A percentile compares a stretch with the other conserved stretches of the same genome.
phyloP scores from a whole-genome alignment of 768 basidiomycete species.

The Phaffia australis region DNA sequence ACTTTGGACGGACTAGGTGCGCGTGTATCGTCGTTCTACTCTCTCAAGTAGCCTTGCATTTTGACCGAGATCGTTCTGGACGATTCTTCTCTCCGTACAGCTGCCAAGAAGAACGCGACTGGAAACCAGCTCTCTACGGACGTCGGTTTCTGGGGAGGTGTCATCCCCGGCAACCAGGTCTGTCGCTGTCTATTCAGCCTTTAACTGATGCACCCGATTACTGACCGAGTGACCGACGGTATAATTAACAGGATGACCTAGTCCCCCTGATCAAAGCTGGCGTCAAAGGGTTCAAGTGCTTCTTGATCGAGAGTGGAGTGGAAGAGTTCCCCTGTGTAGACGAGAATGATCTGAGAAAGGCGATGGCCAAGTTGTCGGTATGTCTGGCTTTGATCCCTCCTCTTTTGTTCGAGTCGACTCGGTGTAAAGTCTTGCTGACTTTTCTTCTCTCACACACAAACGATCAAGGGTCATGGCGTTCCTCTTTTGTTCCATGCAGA shows the following conservation, averaged over 20 bases:
- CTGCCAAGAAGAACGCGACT: conserved; percentile 17
- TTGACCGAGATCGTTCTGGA: background rate
- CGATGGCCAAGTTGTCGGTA: conserved; percentile 70
- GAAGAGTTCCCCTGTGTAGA: conserved; percentile 87
- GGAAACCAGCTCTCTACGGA: conserved; percentile 47
- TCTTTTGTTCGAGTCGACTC: background rate
- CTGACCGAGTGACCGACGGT: background rate
- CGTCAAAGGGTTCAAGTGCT: conserved; percentile 94
- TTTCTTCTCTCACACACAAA: background rate
- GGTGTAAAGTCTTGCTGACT: background rate
- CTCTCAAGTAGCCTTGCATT: background rate
- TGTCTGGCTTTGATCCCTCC: conserved; percentile 25
- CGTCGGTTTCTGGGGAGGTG: conserved; percentile 89
- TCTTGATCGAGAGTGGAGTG: conserved; percentile 89
- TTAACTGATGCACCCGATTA: background rate
- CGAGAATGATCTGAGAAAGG: conserved; percentile 53
- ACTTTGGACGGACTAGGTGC: conserved; percentile 67
- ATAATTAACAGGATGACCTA: conserved; percentile 50
- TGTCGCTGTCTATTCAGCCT: conserved; percentile 14
- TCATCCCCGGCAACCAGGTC: conserved; percentile 82
- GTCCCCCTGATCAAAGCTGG: conserved; percentile 64
- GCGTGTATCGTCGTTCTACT: background rate
- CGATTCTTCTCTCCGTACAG: background rate
- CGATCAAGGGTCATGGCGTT: conserved; percentile 51
- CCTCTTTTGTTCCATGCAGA: conserved; percentile 90